Base-by-base conservation (phyloP, 148 eudicot species). In the Fagopyrum tataricum region DNA sequence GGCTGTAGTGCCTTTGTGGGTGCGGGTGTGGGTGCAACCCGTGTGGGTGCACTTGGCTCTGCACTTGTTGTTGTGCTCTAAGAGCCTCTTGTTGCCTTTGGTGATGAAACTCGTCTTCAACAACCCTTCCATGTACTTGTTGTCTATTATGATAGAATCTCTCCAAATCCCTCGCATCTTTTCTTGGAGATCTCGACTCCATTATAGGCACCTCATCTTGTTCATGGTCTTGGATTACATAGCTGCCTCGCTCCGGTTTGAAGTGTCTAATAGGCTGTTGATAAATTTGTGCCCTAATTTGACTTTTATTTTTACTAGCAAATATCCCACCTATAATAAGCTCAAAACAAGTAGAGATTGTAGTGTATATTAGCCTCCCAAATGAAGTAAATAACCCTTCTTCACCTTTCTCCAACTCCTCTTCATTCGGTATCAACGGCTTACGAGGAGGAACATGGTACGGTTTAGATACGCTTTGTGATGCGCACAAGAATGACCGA, bases 181-280 rank as follows among this genome's bases (percentile, higher is more conserved):
- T 56, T 88, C 89, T 90, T 12, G 96, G 96, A 37, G 89, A 78
- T 71, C 92, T 37, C 5, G 97, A 78, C 59, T 95, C 99, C 21
- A 91, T 85, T 17, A 85, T 75, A 20, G 97, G 96, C 11, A 96
- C 92, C 55, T 87, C 96, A 6, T 95, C 99, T 78, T 82, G n/a
- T n/a, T n/a, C n/a, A n/a, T n/a, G 94, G 44, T 90, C 85, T 37
- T 97, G 78, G 43, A 95, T 83, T 44, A 87, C 91, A 64, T 79
- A 88, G 75, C 97, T 95, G 73, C 92, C 99, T 76, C 64, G 31
- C 5, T 58, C 64, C 6, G 13, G 43, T 18, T 37, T 64, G 18
- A 64, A 15, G 69, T 37, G 69, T 39, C 81, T 44, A 12, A 43
- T 70, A 7, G 48, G 44, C 13, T 80, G 86, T 18, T 41, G 78